Evolutionary conservation across 164 flowering plant genomes (phyloP).

Genomic region (Hamamelis virginiana): DNA sequence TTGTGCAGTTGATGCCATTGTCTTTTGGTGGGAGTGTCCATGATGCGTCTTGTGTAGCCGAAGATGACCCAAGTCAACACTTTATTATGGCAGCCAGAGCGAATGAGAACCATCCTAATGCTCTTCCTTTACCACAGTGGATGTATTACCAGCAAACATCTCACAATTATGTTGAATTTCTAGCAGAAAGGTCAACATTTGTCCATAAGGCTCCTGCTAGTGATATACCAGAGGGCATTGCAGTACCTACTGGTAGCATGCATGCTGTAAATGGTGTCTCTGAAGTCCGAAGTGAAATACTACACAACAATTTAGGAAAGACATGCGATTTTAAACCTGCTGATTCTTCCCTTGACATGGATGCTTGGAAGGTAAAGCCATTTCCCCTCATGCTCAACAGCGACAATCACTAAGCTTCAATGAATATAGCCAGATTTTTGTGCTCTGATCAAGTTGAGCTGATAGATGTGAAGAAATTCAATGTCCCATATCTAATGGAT

Average conservation of each 20-base stretch:
- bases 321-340: background rate
- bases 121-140: slow-evolving; percentile 15
- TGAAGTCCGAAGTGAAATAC: slow-evolving; percentile 10
- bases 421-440: background rate
- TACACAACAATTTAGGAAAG: background rate
- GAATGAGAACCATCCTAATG: slow-evolving; percentile 8
- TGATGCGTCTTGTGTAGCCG: slow-evolving; percentile 6
- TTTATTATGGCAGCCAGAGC: slow-evolving; percentile 10
- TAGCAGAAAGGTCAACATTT: slow-evolving; percentile 18
- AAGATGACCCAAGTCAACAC: slow-evolving; percentile 13
- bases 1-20: slow-evolving; percentile 9
- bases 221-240: slow-evolving; percentile 11
- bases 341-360: slow-evolving; percentile 10
- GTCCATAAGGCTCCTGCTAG: slow-evolving; percentile 10
- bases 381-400: slow-evolving; percentile 8
- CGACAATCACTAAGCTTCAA: slow-evolving; percentile 12
- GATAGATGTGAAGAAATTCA: background rate
- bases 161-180: slow-evolving; percentile 18
- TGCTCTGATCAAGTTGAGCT: slow-evolving; percentile 1
- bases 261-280: slow-evolving; percentile 10
- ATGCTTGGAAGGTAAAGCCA: slow-evolving; percentile 16
- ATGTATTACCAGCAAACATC: slow-evolving; percentile 8
- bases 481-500: background rate
- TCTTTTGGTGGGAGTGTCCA: slow-evolving; percentile 8
- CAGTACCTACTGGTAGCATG: slow-evolving; percentile 11